phyloP scores from a whole-genome alignment of 495 filamentous ascomycete species.

The Neurospora sublineolata region DNA sequence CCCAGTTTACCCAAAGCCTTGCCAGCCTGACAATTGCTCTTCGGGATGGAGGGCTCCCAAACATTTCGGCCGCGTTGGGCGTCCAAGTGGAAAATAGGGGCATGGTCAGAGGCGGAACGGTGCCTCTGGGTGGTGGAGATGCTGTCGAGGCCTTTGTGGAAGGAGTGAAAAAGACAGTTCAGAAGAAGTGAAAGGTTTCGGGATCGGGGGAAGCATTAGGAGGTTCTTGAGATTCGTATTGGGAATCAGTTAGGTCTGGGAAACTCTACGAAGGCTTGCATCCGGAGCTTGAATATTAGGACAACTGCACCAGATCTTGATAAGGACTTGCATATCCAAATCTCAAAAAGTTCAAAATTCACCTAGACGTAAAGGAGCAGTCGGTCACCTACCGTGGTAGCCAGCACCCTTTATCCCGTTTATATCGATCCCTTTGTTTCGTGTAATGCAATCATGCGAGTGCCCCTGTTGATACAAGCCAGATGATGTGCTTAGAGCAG shows the following conservation, averaged over 20 bases:
- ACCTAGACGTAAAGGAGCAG: neutral
- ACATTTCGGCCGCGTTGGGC: slow-evolving; percentile 72
- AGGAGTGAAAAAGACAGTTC: slow-evolving; percentile 68
- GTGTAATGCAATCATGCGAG: too few species aligned
- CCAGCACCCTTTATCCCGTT: too few species aligned
- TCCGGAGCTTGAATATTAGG: neutral
- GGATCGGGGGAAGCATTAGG: neutral
- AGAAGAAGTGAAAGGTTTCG: slow-evolving; percentile 29
- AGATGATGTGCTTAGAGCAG: too few species aligned
- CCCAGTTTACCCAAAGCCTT: slow-evolving; percentile 82
- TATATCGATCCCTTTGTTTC: too few species aligned
- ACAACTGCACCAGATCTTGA: neutral
- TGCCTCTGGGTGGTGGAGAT: slow-evolving; percentile 80
- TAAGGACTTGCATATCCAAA: neutral
- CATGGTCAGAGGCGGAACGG: slow-evolving; percentile 56
- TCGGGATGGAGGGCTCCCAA: slow-evolving; percentile 84
- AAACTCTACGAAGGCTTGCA: neutral
- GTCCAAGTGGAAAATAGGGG: slow-evolving; percentile 75
- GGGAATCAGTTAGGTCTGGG: neutral
- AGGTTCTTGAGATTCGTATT: neutral
- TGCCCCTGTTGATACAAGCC: too few species aligned
- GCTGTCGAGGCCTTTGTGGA: slow-evolving; percentile 84
- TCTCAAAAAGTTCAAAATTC: neutral
- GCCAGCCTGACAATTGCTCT: slow-evolving; percentile 76
- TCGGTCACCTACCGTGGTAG: neutral